Evolutionary conservation across 352 stramenopile species (phyloP), one percentile per base, ranked within the genome.

Genomic region (Globisporangium camurandrum): DNA sequence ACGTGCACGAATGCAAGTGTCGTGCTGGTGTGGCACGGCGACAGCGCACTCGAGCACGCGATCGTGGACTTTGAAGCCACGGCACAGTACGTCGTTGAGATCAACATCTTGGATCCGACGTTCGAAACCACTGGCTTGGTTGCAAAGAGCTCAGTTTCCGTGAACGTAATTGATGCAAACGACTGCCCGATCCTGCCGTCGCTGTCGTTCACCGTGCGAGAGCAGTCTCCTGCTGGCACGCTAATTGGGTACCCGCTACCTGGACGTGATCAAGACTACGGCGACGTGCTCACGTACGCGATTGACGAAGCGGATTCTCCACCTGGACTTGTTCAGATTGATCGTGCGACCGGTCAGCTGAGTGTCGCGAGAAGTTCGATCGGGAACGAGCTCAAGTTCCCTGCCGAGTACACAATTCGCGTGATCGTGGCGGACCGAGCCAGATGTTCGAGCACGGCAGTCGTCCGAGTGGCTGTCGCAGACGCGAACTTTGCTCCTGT

Each of bases 231-330:
- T 0, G 40, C 34, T 43, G 61, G 55, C 17, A 69, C 67, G 8
- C 49, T 64, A 4, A 59, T 86, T 8, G 74, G 74, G 12, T 82
- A 75, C 47, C 74, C 74, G 20, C 49, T 86, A 17, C 71, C 71
- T 16, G 69, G 59, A 11, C 62, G 66, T 24, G 74, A 86, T 30
- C 62, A 86, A 52, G 74, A 86, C 34, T 54, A 65, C 20, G 59
- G 59, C 0, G 69, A 83, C 51, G 64, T 62, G 27, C 54, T 86
- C 12, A 57, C 61, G 19, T 86, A 86, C 47, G 34, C 43, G 37
- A 70, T 83, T 16, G 19, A 56, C 0, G 28, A 44, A 0, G 65
- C 53, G 2, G 51, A 75, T 19, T 60, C 62, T 5, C 59, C 61
- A 0, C 20, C 36, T 9, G 61, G 53, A 24, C 63, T 86, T 10